Percentiles rank a stretch among this genome's conserved stretches.
phyloP scores from a whole-genome alignment of 2,329 filamentous ascomycete species.

The Alternaria atra region DNA sequence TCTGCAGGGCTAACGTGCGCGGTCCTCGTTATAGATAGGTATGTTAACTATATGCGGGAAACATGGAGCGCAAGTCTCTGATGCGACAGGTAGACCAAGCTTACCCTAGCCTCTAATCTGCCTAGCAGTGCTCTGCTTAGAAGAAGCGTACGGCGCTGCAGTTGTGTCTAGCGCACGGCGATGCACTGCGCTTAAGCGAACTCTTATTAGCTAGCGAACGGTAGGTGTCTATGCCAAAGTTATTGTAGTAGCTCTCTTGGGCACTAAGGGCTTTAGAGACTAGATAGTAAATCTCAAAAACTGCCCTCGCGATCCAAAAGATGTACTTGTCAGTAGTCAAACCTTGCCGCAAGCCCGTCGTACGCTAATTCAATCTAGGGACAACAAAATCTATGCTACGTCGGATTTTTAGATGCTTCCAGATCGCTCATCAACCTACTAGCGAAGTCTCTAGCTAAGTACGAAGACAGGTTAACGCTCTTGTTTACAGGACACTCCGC shows the following conservation, averaged over 20 bases:
- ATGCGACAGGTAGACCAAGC: neutral
- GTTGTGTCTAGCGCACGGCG: slow-evolving; percentile 2
- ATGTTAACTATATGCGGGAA: neutral
- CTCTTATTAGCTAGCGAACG: neutral
- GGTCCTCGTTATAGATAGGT: neutral
- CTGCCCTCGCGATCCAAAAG: neutral
- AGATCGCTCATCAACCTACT: slow-evolving; percentile 2
- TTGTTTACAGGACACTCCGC: slow-evolving; percentile 8
- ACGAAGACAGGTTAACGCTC: neutral
- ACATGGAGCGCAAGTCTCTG: neutral
- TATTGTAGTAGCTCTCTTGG: slow-evolving; percentile 2
- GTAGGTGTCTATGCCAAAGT: neutral
- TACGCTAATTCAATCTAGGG: neutral
- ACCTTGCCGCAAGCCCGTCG: neutral
- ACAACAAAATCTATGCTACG: neutral
- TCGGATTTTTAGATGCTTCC: neutral
- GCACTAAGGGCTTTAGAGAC: slow-evolving; percentile 2
- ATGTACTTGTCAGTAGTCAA: neutral
- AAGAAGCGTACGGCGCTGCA: slow-evolving; percentile 4
- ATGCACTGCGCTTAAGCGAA: neutral
- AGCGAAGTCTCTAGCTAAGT: neutral
- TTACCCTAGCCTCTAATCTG: slow-evolving; percentile 1
- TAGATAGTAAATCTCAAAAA: slow-evolving; percentile 2
- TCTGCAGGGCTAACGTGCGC: neutral
- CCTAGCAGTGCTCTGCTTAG: neutral